Base-by-base conservation (phyloP, 1,284 basidiomycete species). In the Cutaneotrichosporon cutaneum region DNA sequence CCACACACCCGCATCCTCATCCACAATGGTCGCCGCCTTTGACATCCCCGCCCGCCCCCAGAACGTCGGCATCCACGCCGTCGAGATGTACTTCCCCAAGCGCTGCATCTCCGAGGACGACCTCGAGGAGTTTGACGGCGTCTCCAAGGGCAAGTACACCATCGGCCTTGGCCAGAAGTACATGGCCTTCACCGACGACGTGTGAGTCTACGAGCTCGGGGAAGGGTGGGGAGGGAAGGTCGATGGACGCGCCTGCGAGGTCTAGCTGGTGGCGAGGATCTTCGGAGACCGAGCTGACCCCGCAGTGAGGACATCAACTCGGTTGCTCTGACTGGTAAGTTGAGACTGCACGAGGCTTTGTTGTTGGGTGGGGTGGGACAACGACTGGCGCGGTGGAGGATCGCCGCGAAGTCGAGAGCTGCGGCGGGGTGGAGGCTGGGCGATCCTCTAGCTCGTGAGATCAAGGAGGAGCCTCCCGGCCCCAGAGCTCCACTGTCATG, bases 151-250 rank as follows among this genome's bases (percentile, higher is more conserved):
- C 70, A 98, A 99, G 83, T 99, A 99, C 85, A 99, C 96, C 72
- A 97, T 99, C 77, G 96, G 96, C 75, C 89, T 99, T 53, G 96
- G 95, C 63, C 93, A 97, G 81, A 88, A 97, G 81, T 94, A 87
- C 84, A 99, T 99, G 95, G 92, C 93, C 39, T 96, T 90, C 85
- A 92, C 90, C 66, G 94, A 96, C 77, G 94, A 96, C 85, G 87
- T 90, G 76, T 77, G 67, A 69, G 76, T 71, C 18, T 3, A 16
- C 24, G 16, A 48, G 10, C 11, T 32, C 26, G 8, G 44, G 54
- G 13, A 13, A 3, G 14, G 11, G 30, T 24, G 10, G 11, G 21
- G 9, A 14, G 52, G 14, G 4, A 30, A n/a, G n/a, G 13, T 35
- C 32, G 30, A 13, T 10, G n/a, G n/a, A 45, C 14, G 44, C 45